These are phyloP conservation scores for Agrocybe pediades DNA, from an alignment of 768 basidiomycete genomes.

Conservation along the genomic window DNA sequence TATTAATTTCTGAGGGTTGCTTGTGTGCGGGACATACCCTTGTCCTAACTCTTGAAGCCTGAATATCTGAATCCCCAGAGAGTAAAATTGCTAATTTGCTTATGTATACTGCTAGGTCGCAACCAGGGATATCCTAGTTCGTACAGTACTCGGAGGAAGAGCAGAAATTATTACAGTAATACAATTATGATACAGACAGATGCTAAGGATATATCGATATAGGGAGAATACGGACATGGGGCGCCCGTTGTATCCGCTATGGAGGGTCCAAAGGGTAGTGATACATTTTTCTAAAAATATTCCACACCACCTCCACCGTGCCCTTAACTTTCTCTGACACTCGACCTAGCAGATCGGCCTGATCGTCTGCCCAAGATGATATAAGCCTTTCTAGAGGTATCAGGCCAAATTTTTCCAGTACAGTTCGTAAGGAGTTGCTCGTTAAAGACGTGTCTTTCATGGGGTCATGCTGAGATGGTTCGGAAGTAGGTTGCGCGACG, in stretches of 20 bases:
- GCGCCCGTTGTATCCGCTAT: constrained; percentile 13
- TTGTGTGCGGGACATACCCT: not conserved
- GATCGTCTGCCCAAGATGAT: constrained; percentile 30
- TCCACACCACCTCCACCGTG: constrained; percentile 45
- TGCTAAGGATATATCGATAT: constrained; percentile 6
- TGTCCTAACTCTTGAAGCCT: too few relatives aligned
- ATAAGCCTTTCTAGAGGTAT: constrained; percentile 30
- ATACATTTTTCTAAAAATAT: constrained; percentile 48
- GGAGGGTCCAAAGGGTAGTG: constrained; percentile 62
- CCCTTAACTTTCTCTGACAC: constrained; percentile 37
- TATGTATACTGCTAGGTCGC: too few relatives aligned
- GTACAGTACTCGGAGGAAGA: not conserved
- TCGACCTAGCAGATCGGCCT: constrained; percentile 21
- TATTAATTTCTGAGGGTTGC: not conserved
- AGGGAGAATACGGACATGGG: not conserved
- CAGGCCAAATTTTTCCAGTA: constrained; percentile 27
- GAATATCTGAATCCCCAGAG: not conserved
- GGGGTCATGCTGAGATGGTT: not conserved
- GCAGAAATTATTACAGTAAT: not conserved
- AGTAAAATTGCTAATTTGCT: not conserved
- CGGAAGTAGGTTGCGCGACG: constrained; percentile 1
- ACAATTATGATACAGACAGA: constrained; percentile 5
- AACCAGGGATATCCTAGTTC: too few relatives aligned
- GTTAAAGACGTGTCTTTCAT: constrained; percentile 9
- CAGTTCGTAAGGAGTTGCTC: constrained; percentile 8